phyloP scores from a whole-genome alignment of 2,329 filamentous ascomycete genomes.

The Drechslerella coelobrocha region DNA sequence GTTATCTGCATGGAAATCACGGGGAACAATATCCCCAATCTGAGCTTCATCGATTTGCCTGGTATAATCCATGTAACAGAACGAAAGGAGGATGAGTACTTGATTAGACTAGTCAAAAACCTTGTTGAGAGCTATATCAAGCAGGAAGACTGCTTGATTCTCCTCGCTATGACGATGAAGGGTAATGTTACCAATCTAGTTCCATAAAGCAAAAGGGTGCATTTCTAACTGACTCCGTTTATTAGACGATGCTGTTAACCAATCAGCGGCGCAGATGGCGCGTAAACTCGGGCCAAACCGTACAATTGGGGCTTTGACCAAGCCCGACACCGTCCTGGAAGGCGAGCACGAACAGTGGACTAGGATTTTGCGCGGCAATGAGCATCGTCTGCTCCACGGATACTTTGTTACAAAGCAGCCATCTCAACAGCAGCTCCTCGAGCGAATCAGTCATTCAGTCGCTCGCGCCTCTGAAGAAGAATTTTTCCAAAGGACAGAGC shows the following conservation, averaged over 20 bases:
- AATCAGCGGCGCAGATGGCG: slow-evolving; percentile 54
- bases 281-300: slow-evolving; percentile 53
- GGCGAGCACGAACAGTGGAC: slow-evolving; percentile 54
- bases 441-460: slow-evolving; percentile 51
- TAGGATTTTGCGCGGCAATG: slow-evolving; percentile 53
- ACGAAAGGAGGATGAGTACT: slow-evolving; percentile 53
- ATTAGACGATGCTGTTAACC: slow-evolving; percentile 54
- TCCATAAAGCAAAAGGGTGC: background rate
- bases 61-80: slow-evolving; percentile 55
- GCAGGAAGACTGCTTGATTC: slow-evolving; percentile 54
- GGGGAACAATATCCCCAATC: slow-evolving; percentile 53
- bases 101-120: slow-evolving; percentile 53
- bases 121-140: slow-evolving; percentile 54
- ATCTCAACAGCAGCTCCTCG: slow-evolving; percentile 52
- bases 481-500: slow-evolving; percentile 53
- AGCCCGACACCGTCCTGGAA: slow-evolving; percentile 53
- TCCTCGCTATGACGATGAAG: slow-evolving; percentile 55
- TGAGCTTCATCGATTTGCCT: slow-evolving; percentile 55
- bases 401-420: slow-evolving; percentile 55
- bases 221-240: slow-evolving; percentile 21
- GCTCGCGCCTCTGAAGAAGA: slow-evolving; percentile 52
- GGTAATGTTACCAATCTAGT: slow-evolving; percentile 29
- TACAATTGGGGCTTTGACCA: slow-evolving; percentile 54
- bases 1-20: slow-evolving; percentile 55
- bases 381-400: slow-evolving; percentile 53